A percentile compares a stretch with the other conserved stretches of the same genome.
Evolutionary conservation across 768 basidiomycete genomes (phyloP).

Genomic region (Russula sp.): DNA sequence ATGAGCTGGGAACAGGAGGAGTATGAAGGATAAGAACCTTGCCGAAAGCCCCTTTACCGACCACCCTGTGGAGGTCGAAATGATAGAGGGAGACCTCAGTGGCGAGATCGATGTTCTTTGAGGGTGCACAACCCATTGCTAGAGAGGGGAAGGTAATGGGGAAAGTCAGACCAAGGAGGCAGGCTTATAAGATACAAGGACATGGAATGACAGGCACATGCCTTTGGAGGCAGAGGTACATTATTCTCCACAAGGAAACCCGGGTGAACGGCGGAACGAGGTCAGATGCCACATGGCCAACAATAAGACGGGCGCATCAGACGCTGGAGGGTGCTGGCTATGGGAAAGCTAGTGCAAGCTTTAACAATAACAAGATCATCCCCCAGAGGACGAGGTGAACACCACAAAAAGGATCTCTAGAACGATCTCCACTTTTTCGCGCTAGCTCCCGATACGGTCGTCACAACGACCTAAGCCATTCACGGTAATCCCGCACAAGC

Average conservation of each 20-base stretch:
- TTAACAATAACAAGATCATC: too few species aligned
- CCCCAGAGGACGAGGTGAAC: too few species aligned
- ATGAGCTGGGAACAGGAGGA: neutral
- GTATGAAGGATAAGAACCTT: conserved; percentile 49
- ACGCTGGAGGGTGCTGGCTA: neutral
- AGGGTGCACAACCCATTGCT: conserved; percentile 29
- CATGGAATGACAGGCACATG: neutral
- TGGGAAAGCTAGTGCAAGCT: too few species aligned
- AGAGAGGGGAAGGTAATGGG: neutral
- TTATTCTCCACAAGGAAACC: conserved; percentile 16
- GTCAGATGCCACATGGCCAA: conserved; percentile 10
- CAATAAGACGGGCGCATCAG: conserved; percentile 8
- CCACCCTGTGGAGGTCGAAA: conserved; percentile 91
- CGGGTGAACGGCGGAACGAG: conserved; percentile 5
- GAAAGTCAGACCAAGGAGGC: neutral
- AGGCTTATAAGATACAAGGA: conserved; percentile 18
- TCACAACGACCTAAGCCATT: neutral
- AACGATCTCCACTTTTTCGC: too few species aligned
- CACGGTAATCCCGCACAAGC: neutral
- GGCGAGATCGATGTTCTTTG: conserved; percentile 48
- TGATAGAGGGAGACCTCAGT: conserved; percentile 81
- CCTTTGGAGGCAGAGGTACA: neutral
- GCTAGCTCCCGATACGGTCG: neutral
- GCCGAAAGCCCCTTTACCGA: conserved; percentile 97
- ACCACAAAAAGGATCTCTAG: too few species aligned